Evolutionary conservation across 805 yeast species (phyloP).

Genomic region (Nakazawaea laoshanensis): DNA sequence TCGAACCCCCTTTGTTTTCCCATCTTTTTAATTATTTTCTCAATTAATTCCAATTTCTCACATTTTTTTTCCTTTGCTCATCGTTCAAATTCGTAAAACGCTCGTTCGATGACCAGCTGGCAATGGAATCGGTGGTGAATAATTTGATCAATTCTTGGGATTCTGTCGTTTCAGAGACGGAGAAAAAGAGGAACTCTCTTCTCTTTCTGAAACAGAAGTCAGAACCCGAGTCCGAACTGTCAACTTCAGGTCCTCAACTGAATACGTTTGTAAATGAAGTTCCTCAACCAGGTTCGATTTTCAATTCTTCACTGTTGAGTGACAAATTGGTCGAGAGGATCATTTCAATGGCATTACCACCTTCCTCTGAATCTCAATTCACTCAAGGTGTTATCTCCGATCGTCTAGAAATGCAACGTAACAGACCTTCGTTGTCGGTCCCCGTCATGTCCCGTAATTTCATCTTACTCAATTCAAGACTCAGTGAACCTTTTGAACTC

Average conservation of each 20-base stretch:
- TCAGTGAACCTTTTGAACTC: slow-evolving; percentile 51
- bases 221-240: neutral
- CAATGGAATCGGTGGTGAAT: slow-evolving; percentile 21
- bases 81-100: too few relatives aligned
- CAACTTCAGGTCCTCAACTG: too few relatives aligned
- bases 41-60: too few relatives aligned
- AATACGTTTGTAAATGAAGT: too few relatives aligned
- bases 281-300: slow-evolving; percentile 2
- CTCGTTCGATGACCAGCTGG: neutral
- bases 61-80: too few relatives aligned
- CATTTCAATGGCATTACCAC: slow-evolving; percentile 64
- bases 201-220: neutral
- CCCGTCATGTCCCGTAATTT: slow-evolving; percentile 63
- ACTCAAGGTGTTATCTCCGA: slow-evolving; percentile 32
- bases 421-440: slow-evolving; percentile 63
- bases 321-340: slow-evolving; percentile 70
- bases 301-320: slow-evolving; percentile 31
- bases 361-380: slow-evolving; percentile 39
- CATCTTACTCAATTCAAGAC: slow-evolving; percentile 51
- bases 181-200: slow-evolving; percentile 8
- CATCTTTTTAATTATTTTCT: too few relatives aligned
- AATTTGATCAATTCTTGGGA: slow-evolving; percentile 20
- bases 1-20: too few relatives aligned
- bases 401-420: slow-evolving; percentile 51
- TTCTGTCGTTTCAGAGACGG: slow-evolving; percentile 10